Evolutionary conservation across 2,329 filamentous ascomycete genomes (phyloP), one percentile per base, ranked within the genome.

Genomic region (Phaeophleospora eucalypticola): DNA sequence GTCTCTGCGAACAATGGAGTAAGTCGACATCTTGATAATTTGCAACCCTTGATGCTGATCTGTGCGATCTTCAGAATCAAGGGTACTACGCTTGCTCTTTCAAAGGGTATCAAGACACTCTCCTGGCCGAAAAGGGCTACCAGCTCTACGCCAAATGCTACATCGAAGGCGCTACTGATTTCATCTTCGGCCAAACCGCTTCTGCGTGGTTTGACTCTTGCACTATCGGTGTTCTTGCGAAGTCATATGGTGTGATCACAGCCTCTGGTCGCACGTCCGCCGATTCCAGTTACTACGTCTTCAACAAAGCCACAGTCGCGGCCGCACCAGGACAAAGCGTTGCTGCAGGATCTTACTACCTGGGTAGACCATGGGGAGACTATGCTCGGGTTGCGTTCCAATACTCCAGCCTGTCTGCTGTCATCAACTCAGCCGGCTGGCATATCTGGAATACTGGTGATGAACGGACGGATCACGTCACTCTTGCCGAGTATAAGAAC

Each of bases 351-450:
- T 65, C 68, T 1, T 73, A 70, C 45, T 78, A 72, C 43, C 71
- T 80, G 16, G 77, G 78, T 4, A 70, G 77, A 2, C 77, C 77
- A 17, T 80, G 77, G 74, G 61, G 68, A 20, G 65, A 71, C 44
- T 78, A 73, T 49, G 70, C 76, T 8, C 64, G 73, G 14, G 76
- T 79, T 14, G 68, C 72, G 9, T 72, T 79, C 61, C 77, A 79
- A 62, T 66, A 71, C 42, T 77, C 76, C 0, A 60, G 60, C 21
- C 67, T 86, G 64, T 71, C 69, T 7, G 64, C 67, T 18, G 78
- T 84, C 15, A 74, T 86, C 57, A 82, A 83, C 56, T 48, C 70
- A 2, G 74, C 74, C 0, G 82, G 82, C 0, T 85, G 82, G 81
- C 62, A 56, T 2, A 59, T 68, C 20, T 85, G 82, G 82, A 72